These are phyloP conservation scores for Hemisphaericaspora subhashii DNA, from an alignment of 1,139 yeast genomes.

Conservation along the genomic window DNA sequence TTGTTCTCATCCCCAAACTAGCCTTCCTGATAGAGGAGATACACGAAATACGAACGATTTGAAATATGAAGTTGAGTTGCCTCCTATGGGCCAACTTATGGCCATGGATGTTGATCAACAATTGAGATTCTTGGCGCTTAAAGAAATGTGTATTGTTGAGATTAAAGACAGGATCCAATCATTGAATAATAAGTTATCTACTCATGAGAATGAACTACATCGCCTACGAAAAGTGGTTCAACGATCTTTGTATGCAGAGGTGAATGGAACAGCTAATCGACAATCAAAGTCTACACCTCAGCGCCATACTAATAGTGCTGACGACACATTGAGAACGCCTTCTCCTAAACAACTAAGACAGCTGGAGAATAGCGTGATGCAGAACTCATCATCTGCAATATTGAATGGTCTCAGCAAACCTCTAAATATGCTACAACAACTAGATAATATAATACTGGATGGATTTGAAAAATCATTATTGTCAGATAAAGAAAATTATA, in stretches of 20 bases:
- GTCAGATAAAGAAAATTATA: constrained; percentile 11
- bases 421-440: constrained; percentile 60
- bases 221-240: constrained; percentile 43
- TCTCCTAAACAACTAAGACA: not conserved
- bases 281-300: constrained; percentile 5
- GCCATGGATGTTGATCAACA: constrained; percentile 52
- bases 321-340: no score
- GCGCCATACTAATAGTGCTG: constrained; percentile 21
- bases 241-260: constrained; percentile 37
- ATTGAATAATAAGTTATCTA: constrained; percentile 29
- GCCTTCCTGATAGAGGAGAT: not conserved
- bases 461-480: constrained; percentile 59
- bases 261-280: constrained; percentile 16
- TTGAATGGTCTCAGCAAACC: constrained; percentile 50
- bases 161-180: constrained; percentile 49
- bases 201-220: constrained; percentile 50
- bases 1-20: not conserved
- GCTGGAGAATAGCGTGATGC: no score
- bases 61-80: constrained; percentile 31
- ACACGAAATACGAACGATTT: constrained; percentile 13
- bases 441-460: constrained; percentile 64
- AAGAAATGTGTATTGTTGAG: constrained; percentile 62
- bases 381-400: no score
- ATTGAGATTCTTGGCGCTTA: constrained; percentile 55
- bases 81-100: constrained; percentile 30